A percentile compares a stretch with the other conserved stretches of the same genome.
Evolutionary conservation across 805 yeast genomes (phyloP).

Genomic region (Candida wancherniae): DNA sequence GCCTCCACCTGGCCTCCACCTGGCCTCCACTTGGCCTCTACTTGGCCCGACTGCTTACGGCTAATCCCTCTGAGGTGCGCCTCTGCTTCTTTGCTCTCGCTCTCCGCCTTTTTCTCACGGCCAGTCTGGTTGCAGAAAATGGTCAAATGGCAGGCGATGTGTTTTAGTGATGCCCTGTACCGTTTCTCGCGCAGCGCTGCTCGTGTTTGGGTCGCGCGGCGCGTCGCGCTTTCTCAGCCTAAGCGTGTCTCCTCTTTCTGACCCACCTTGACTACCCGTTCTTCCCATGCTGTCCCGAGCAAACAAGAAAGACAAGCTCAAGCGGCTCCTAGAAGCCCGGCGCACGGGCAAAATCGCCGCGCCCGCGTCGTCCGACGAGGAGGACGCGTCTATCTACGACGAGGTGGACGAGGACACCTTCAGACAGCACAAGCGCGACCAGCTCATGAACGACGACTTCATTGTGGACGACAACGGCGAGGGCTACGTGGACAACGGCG

Average conservation of each 20-base stretch:
- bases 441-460: conserved; percentile 83
- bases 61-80: too few species aligned
- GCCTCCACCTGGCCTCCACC: too few species aligned
- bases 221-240: not conserved
- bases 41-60: too few species aligned
- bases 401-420: conserved; percentile 80
- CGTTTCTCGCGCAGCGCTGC: not conserved
- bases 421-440: conserved; percentile 70
- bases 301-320: conserved; percentile 45
- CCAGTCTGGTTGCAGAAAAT: too few species aligned
- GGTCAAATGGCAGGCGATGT: too few species aligned
- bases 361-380: conserved; percentile 37
- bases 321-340: conserved; percentile 60
- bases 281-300: conserved; percentile 25
- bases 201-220: not conserved
- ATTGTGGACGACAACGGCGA: conserved; percentile 92
- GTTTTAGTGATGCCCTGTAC: too few species aligned
- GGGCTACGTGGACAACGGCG: conserved; percentile 92
- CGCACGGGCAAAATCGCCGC: conserved; percentile 47
- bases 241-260: not conserved
- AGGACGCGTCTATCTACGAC: conserved; percentile 68
- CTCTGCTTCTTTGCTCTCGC: too few species aligned
- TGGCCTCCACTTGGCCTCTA: too few species aligned
- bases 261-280: not conserved
- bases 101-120: too few species aligned